Evolutionary conservation across 2,329 filamentous ascomycete species (phyloP).

Genomic region (Pestalotiopsis sp.): DNA sequence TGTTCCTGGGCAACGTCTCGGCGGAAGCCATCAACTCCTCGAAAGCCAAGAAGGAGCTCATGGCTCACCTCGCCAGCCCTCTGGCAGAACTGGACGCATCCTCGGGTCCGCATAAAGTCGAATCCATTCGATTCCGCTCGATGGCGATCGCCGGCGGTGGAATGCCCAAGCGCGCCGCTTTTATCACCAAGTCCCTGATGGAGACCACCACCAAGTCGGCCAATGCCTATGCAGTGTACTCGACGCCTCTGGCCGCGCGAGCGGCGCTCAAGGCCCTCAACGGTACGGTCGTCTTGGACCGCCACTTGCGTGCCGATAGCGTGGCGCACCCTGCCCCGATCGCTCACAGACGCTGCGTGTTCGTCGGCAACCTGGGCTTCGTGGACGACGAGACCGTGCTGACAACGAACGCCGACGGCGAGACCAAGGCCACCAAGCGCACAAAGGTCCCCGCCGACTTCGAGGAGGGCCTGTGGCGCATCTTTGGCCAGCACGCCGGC

Average conservation of each 20-base stretch:
- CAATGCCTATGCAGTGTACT: slow-evolving; percentile 93
- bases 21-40: slow-evolving; percentile 82
- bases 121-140: slow-evolving; percentile 93
- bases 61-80: slow-evolving; percentile 78
- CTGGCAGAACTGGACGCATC: slow-evolving; percentile 55
- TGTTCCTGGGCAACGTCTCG: slow-evolving; percentile 93
- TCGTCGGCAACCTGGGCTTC: slow-evolving; percentile 95
- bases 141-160: slow-evolving; percentile 77
- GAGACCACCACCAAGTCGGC: slow-evolving; percentile 88
- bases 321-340: slow-evolving; percentile 83
- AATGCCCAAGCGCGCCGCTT: slow-evolving; percentile 92
- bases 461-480: slow-evolving; percentile 90
- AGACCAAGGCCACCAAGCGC: slow-evolving; percentile 72
- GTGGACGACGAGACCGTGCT: slow-evolving; percentile 86
- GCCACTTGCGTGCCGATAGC: slow-evolving; percentile 88
- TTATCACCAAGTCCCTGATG: slow-evolving; percentile 88
- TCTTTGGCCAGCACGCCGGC: slow-evolving; percentile 73
- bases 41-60: slow-evolving; percentile 74
- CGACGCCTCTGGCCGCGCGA: slow-evolving; percentile 72
- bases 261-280: slow-evolving; percentile 79
- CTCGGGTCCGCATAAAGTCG: slow-evolving; percentile 68
- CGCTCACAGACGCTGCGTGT: slow-evolving; percentile 89
- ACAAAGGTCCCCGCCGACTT: slow-evolving; percentile 79
- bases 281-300: slow-evolving; percentile 78
- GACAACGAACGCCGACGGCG: slow-evolving; percentile 65